Percentiles rank a stretch among this genome's conserved stretches.
These are phyloP conservation scores for Aspergillus piperis DNA, from an alignment of 2,329 filamentous ascomycete genomes.

Conservation along the genomic window DNA sequence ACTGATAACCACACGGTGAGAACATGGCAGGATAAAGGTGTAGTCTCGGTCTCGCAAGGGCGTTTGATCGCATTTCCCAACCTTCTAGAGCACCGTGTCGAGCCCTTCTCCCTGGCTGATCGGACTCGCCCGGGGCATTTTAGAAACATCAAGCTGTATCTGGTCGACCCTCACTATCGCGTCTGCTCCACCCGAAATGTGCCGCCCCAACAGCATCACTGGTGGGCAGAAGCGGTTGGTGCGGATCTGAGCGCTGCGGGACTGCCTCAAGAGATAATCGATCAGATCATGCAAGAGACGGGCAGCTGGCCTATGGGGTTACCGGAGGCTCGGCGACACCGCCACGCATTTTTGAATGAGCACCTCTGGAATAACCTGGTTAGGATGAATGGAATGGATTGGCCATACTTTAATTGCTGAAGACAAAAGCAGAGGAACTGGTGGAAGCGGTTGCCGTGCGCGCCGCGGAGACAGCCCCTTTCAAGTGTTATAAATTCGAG, in stretches of 20 bases:
- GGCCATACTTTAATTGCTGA: no score
- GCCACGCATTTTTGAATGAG: not conserved
- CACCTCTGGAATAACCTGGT: not conserved
- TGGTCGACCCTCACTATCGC: constrained; percentile 13
- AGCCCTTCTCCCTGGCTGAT: constrained; percentile 8
- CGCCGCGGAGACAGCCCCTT: no score
- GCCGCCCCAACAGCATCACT: constrained; percentile 13
- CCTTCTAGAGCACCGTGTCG: constrained; percentile 2
- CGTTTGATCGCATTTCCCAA: constrained; percentile 14
- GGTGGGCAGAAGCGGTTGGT: constrained; percentile 1
- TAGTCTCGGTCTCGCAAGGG: not conserved
- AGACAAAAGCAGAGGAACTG: no score
- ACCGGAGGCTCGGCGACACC: not conserved
- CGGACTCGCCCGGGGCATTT: constrained; percentile 2
- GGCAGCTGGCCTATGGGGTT: not conserved
- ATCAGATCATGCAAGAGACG: not conserved
- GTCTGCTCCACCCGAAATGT: constrained; percentile 15
- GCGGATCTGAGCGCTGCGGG: not conserved
- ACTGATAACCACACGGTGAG: not conserved
- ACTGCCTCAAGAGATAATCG: not conserved
- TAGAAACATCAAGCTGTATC: constrained; percentile 7
- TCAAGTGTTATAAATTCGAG: no score
- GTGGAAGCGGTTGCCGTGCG: no score
- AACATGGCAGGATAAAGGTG: not conserved
- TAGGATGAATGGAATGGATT: not conserved